Conservation (phyloP, 1,284 basidiomycete genomes). For the Irpex sp. region DNA sequence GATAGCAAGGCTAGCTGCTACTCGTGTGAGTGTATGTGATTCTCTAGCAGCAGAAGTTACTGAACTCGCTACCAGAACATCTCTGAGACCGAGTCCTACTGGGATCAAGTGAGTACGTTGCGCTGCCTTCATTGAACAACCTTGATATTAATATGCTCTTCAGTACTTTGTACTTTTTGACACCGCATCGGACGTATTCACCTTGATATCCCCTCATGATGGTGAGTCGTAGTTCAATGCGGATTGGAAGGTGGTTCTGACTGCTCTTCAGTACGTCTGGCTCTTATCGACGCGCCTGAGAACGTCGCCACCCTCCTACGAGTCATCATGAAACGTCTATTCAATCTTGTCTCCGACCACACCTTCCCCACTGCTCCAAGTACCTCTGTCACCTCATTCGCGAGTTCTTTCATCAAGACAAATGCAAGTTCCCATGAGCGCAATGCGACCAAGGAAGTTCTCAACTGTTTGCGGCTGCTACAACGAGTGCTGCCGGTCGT, state of each 20-base stretch:
- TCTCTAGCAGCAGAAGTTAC: constrained; percentile 3
- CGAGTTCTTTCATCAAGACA: constrained; percentile 63
- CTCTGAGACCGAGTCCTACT: constrained; percentile 69
- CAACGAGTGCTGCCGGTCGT: constrained; percentile 85
- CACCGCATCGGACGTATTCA: constrained; percentile 84
- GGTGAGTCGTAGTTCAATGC: constrained; percentile 48
- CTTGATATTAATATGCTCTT: constrained; percentile 16
- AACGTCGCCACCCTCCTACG: constrained; percentile 82
- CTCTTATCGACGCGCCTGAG: constrained; percentile 76
- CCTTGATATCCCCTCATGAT: constrained; percentile 82
- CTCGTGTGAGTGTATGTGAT: constrained; percentile 50
- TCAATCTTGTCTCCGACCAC: constrained; percentile 78
- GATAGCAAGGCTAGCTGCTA: constrained; percentile 68
- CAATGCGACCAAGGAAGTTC: constrained; percentile 76
- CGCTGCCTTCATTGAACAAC: neutral
- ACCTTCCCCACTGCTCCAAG: constrained; percentile 69
- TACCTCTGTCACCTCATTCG: constrained; percentile 57
- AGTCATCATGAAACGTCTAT: constrained; percentile 72
- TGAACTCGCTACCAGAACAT: constrained; percentile 53
- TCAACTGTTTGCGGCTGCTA: constrained; percentile 86
- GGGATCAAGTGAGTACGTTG: constrained; percentile 66
- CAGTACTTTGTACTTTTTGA: constrained; percentile 85
- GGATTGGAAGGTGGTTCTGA: neutral
- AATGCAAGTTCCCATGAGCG: constrained; percentile 42
- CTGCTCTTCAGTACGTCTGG: constrained; percentile 61